Percentiles rank a stretch among this genome's conserved stretches.
Conservation (phyloP, 2,329 filamentous ascomycete species). For the Exophiala phaeomuriformis region DNA sequence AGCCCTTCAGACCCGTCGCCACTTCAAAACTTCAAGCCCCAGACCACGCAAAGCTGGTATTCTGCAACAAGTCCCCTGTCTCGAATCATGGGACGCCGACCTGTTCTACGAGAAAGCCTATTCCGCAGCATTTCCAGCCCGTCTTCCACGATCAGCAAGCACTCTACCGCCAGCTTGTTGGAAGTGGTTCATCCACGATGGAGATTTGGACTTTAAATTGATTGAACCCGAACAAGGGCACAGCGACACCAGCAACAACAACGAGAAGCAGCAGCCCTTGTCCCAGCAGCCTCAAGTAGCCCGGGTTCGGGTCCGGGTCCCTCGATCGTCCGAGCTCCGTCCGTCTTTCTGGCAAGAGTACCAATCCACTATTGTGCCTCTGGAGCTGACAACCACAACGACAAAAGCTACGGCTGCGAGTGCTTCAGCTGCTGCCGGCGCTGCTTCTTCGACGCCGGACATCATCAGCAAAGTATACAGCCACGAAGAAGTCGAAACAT, state of each 20-base stretch:
- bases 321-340: constrained; percentile 20
- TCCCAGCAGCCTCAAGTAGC: too few species aligned
- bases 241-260: background rate
- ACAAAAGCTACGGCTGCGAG: background rate
- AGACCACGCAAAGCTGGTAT: background rate
- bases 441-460: background rate
- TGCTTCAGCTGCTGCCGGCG: background rate
- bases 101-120: constrained; percentile 51
- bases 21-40: background rate
- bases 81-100: constrained; percentile 34
- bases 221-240: background rate
- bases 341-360: constrained; percentile 32
- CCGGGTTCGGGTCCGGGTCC: background rate
- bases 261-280: too few species aligned
- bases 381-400: constrained; percentile 48
- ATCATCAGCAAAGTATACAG: background rate
- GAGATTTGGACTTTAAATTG: background rate
- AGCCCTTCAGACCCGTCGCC: background rate
- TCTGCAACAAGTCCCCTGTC: constrained; percentile 15
- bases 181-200: constrained; percentile 51
- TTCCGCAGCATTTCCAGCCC: constrained; percentile 44
- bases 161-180: constrained; percentile 45
- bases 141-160: constrained; percentile 44
- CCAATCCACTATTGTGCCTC: constrained; percentile 47
- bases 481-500: constrained; percentile 27